Evolutionary conservation across 2,329 filamentous ascomycete genomes (phyloP).

Genomic region (Dothiorella sarmentorum): DNA sequence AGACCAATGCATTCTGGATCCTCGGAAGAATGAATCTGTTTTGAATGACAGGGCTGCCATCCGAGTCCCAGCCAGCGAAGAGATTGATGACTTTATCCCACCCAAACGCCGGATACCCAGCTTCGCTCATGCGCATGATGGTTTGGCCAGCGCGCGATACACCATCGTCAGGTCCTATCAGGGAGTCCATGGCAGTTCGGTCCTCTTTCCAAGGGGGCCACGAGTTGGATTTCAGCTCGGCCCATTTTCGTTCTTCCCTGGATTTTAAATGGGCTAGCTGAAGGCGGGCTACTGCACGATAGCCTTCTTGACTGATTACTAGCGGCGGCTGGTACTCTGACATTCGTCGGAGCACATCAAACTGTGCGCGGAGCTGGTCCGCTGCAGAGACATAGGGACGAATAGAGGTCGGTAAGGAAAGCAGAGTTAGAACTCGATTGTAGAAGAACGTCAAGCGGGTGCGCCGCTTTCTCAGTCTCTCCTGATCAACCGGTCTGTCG

Average conservation of each 20-base stretch:
- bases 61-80: conserved; percentile 61
- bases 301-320: conserved; percentile 55
- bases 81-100: conserved; percentile 56
- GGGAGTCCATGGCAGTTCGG: conserved; percentile 58
- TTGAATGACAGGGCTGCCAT: conserved; percentile 61
- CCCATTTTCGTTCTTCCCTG: conserved; percentile 53
- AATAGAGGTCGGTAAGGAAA: conserved; percentile 48
- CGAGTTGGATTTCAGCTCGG: conserved; percentile 55
- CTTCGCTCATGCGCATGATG: conserved; percentile 55
- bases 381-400: conserved; percentile 48
- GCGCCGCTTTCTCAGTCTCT: not conserved
- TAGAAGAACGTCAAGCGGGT: conserved; percentile 38
- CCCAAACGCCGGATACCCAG: conserved; percentile 50
- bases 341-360: conserved; percentile 57
- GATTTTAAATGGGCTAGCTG: conserved; percentile 59
- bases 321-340: conserved; percentile 51
- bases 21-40: conserved; percentile 46
- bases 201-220: conserved; percentile 67
- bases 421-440: conserved; percentile 48
- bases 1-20: conserved; percentile 22
- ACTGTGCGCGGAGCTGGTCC: conserved; percentile 56
- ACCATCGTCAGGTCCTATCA: conserved; percentile 54
- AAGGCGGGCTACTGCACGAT: conserved; percentile 53
- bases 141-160: conserved; percentile 56
- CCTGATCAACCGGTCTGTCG: not conserved